Evolutionary conservation across 768 basidiomycete species (phyloP).

Genomic region (Tubosaeta sp.): DNA sequence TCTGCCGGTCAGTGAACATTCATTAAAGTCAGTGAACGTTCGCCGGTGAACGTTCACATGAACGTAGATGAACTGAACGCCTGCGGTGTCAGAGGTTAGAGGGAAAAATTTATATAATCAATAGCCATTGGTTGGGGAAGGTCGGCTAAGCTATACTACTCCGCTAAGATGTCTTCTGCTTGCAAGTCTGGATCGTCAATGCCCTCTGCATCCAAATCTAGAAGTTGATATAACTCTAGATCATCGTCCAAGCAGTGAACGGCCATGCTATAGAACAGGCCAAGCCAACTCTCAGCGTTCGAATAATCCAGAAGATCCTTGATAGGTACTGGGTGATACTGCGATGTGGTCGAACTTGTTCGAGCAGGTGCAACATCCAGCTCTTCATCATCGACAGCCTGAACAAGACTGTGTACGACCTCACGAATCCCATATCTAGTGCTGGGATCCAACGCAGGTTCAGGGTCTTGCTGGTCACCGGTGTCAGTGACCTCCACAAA

Average conservation of each 20-base stretch:
- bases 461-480: no score
- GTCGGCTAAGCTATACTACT: background rate
- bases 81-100: background rate
- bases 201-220: no score
- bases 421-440: background rate
- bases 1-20: conserved; percentile 1
- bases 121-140: no score
- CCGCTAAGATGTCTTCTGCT: background rate
- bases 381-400: background rate
- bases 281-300: no score
- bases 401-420: background rate
- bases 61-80: background rate
- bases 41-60: background rate
- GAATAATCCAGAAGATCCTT: no score
- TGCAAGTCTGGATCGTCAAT: background rate
- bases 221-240: background rate
- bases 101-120: no score
- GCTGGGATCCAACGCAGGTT: background rate
- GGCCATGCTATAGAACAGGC: no score
- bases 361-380: background rate
- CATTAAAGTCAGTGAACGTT: background rate
- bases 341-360: no score
- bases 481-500: background rate
- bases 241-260: no score
- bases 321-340: no score